phyloP scores from a whole-genome alignment of 176 grass and related monocot genomes.

The Oryza coarctata region DNA sequence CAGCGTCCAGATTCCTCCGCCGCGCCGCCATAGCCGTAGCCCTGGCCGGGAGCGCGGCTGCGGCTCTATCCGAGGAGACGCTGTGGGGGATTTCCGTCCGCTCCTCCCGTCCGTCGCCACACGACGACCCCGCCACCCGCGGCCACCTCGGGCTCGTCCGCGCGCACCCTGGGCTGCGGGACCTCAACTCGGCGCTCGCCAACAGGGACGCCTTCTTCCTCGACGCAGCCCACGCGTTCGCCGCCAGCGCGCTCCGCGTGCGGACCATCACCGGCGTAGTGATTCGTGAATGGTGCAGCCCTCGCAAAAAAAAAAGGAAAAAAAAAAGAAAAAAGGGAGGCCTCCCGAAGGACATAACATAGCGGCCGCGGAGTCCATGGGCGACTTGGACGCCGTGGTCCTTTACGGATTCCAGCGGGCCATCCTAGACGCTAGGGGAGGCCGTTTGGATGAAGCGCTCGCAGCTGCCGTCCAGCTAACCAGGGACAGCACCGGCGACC shows the following conservation, averaged over 20 bases:
- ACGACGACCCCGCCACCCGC: neutral
- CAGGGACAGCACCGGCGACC: neutral
- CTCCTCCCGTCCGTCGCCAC: neutral
- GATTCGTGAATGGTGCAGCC: too few relatives aligned
- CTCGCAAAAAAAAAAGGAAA: too few relatives aligned
- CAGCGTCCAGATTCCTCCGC: neutral
- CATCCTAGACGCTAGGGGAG: neutral
- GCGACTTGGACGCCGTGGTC: neutral
- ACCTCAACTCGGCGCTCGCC: neutral
- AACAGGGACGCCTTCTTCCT: constrained; percentile 2
- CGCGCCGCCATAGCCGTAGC: neutral
- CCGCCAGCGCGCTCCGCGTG: neutral
- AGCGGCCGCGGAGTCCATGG: neutral
- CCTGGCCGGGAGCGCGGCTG: neutral
- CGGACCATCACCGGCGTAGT: neutral
- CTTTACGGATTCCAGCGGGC: neutral
- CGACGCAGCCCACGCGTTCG: constrained; percentile 6
- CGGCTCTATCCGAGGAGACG: too few relatives aligned
- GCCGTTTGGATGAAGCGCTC: constrained; percentile 9
- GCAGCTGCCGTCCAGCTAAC: neutral
- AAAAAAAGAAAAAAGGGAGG: too few relatives aligned
- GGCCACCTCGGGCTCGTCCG: constrained; percentile 13
- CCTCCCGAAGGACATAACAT: too few relatives aligned
- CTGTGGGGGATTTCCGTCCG: neutral
- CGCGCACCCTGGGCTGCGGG: neutral